These are phyloP conservation scores for Globisporangium cylindrosporum DNA, from an alignment of 352 stramenopile species.

Conservation along the genomic window DNA sequence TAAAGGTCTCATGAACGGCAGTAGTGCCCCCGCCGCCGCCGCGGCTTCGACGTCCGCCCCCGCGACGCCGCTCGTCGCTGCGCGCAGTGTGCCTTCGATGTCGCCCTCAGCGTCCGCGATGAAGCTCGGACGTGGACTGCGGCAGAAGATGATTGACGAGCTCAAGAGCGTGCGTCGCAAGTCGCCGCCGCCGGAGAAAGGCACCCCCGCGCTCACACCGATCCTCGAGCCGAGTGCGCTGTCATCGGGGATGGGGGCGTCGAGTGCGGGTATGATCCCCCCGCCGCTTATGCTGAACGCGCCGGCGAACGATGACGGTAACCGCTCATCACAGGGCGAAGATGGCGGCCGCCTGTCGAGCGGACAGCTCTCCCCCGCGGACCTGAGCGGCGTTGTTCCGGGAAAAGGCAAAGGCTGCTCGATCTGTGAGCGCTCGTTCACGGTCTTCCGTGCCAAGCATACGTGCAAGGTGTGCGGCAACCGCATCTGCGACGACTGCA, in stretches of 20 bases:
- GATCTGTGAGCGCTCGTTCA: slow-evolving; percentile 71
- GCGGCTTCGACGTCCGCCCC: neutral
- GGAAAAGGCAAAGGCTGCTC: slow-evolving; percentile 36
- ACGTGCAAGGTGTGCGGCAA: slow-evolving; percentile 70
- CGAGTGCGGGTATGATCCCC: slow-evolving; percentile 8
- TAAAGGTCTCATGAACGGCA: neutral
- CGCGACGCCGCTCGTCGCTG: slow-evolving; percentile 3
- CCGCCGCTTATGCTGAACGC: slow-evolving; percentile 34
- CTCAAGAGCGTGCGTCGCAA: slow-evolving; percentile 59
- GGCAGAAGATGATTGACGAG: slow-evolving; percentile 64
- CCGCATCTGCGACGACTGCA: slow-evolving; percentile 83
- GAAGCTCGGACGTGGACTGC: slow-evolving; percentile 29
- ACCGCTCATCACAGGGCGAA: neutral
- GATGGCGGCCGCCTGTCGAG: slow-evolving; percentile 5
- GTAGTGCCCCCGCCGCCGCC: no score
- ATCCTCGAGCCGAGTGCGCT: slow-evolving; percentile 25
- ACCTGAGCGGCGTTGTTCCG: neutral
- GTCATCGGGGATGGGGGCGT: neutral
- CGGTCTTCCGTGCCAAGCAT: slow-evolving; percentile 77
- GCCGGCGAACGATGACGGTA: neutral
- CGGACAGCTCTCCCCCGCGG: slow-evolving; percentile 15
- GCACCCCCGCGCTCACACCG: slow-evolving; percentile 17
- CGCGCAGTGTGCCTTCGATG: slow-evolving; percentile 11
- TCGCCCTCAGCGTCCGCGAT: slow-evolving; percentile 11
- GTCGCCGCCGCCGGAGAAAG: slow-evolving; percentile 22